Conservation (phyloP, 306 rosid species). For the Vicia sativa region DNA sequence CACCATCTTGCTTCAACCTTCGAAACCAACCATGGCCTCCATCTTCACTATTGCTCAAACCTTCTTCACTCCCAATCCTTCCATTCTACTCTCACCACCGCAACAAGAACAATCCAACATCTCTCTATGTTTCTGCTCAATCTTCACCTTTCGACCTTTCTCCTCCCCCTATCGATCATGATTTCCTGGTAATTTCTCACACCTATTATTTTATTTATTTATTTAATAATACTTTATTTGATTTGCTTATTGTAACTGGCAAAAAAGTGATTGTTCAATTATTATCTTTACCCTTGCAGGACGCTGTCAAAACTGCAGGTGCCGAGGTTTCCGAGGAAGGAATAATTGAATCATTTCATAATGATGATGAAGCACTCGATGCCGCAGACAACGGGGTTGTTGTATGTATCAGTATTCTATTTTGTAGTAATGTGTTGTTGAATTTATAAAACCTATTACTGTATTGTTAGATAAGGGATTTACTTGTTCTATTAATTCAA, state of each 20-base stretch:
- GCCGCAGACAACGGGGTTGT: constrained; percentile 65
- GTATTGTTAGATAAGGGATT: constrained; percentile 2
- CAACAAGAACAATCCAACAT: neutral
- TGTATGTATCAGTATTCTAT: constrained; percentile 55
- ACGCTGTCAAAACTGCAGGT: constrained; percentile 54
- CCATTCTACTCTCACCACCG: constrained; percentile 25
- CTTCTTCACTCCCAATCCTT: constrained; percentile 31
- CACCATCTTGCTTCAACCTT: neutral
- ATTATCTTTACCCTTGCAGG: constrained; percentile 52
- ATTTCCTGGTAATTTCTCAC: constrained; percentile 59
- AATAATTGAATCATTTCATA: constrained; percentile 66
- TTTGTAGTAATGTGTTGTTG: neutral
- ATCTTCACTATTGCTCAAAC: constrained; percentile 16
- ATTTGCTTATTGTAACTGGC: neutral
- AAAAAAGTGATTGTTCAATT: neutral
- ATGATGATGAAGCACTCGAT: constrained; percentile 77
- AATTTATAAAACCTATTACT: constrained; percentile 12
- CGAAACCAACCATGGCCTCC: constrained; percentile 38
- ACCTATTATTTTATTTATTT: neutral
- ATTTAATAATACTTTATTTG: neutral
- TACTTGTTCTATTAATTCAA: constrained; percentile 22
- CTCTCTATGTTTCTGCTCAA: constrained; percentile 28
- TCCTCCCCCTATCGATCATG: constrained; percentile 93
- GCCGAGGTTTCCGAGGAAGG: constrained; percentile 70
- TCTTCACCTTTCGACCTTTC: constrained; percentile 71